Evolutionary conservation across 306 rosid species (phyloP), one percentile per base, ranked within the genome.

Genomic region (Cucumis cinereus): DNA sequence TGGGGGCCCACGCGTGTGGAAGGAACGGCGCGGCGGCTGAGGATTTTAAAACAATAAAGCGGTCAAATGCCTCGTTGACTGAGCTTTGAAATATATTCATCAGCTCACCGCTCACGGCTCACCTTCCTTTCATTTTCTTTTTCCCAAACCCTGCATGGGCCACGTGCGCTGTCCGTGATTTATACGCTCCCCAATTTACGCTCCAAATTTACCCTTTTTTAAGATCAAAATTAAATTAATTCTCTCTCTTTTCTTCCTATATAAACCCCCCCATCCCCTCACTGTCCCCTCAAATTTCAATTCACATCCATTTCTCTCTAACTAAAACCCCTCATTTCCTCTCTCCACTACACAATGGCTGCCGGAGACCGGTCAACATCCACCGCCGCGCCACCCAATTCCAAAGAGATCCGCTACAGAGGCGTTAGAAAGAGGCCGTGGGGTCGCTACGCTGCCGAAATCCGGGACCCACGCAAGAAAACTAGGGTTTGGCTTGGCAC

Each of bases 401-500:
- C 79, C 10, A 86, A 82, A 28, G 98, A 93, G 95, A 89, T 89
- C 81, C 88, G 93, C 0, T 92, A 78, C 63, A 77, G 98, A 24
- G 98, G 98, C 15, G 98, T 90, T 0, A 67, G 97, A 40, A 91
- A 93, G 81, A 85, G 97, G 19, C 98, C 98, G 0, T 92, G 98
- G 98, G 98, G 98, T 0, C 90, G 98, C 49, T 92, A 92, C 83
- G 98, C 98, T 1, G 98, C 98, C 0, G 98, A 92, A 90, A 92
- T 92, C 87, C 91, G 98, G 0, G 98, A 92, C 82, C 98, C 98
- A 0, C 89, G 90, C 0, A 92, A 90, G 76, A 92, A 90, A 69
- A 87, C 96, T 0, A 91, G 98, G 0, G 98, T 92, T 13, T 92
- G 98, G 98, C 90, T 92, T 0, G 98, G 98, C 5, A 92, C 98